A percentile compares a stretch with the other conserved stretches of the same genome.
Conservation (phyloP, 306 rosid genomes). For the Gastrolobium villosum region DNA sequence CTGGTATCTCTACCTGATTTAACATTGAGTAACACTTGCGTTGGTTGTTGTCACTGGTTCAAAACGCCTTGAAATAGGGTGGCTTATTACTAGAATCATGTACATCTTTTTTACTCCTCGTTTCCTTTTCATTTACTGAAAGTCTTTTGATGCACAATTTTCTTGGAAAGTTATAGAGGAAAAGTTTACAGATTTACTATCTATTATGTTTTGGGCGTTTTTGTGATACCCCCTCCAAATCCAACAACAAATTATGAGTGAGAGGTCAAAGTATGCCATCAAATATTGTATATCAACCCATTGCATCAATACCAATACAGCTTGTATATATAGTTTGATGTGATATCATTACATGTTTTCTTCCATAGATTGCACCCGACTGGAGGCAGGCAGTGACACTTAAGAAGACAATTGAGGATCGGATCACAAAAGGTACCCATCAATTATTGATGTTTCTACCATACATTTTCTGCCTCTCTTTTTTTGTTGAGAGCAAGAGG, state of each 20-base stretch:
- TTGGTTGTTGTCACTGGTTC: slow-evolving; percentile 25
- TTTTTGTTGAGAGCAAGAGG: slow-evolving; percentile 1
- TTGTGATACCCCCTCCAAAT: not conserved
- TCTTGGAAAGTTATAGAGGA: slow-evolving; percentile 6
- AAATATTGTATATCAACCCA: not conserved
- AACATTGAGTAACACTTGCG: slow-evolving; percentile 3
- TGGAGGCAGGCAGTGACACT: slow-evolving; percentile 93
- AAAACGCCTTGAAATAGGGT: not conserved
- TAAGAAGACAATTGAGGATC: slow-evolving; percentile 67
- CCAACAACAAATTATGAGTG: not conserved
- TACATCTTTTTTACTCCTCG: not conserved
- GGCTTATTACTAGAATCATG: slow-evolving; percentile 3
- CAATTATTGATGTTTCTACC: slow-evolving; percentile 6
- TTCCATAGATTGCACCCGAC: slow-evolving; percentile 86
- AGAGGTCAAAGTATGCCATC: not conserved
- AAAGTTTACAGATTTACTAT: slow-evolving; percentile 7
- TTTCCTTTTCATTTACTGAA: not conserved
- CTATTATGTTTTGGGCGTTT: slow-evolving; percentile 8
- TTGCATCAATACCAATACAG: slow-evolving; percentile 29
- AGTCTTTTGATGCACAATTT: not conserved
- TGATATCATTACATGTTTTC: slow-evolving; percentile 18
- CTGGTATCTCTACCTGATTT: not conserved
- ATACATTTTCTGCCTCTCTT: slow-evolving; percentile 6
- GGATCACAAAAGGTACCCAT: slow-evolving; percentile 77
- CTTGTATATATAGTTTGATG: slow-evolving; percentile 2